Conservation (phyloP, 2,329 filamentous ascomycete genomes). For the Sporothrix curviconia region DNA sequence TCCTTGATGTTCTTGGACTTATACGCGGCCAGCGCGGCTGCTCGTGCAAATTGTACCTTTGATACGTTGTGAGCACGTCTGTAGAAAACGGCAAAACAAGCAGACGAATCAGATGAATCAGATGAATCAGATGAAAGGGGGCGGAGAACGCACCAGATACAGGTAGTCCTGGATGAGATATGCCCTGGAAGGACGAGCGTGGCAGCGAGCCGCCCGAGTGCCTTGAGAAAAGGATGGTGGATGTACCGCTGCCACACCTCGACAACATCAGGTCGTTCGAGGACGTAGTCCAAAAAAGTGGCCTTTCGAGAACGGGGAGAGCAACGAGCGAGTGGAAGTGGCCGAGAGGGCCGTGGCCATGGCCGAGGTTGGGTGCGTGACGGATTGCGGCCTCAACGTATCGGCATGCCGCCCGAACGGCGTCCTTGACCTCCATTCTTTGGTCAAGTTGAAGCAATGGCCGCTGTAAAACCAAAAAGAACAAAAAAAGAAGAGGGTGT, state of each 20-base stretch:
- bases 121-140: no score
- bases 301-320: slow-evolving; percentile 62
- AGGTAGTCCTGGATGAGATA: slow-evolving; percentile 92
- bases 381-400: slow-evolving; percentile 68
- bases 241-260: slow-evolving; percentile 68
- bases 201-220: slow-evolving; percentile 72
- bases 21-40: slow-evolving; percentile 78
- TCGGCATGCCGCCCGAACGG: slow-evolving; percentile 61
- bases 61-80: neutral
- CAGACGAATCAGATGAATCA: no score
- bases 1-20: slow-evolving; percentile 70
- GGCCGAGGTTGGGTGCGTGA: slow-evolving; percentile 55
- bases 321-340: slow-evolving; percentile 68
- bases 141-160: slow-evolving; percentile 56
- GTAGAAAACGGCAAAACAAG: no score
- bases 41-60: slow-evolving; percentile 71
- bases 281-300: slow-evolving; percentile 77
- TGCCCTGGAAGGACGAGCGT: slow-evolving; percentile 69
- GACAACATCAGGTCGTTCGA: slow-evolving; percentile 68
- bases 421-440: slow-evolving; percentile 48
- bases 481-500: slow-evolving; percentile 21
- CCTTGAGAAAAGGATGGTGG: slow-evolving; percentile 74
- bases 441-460: slow-evolving; percentile 67
- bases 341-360: slow-evolving; percentile 66
- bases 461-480: slow-evolving; percentile 39